Evolutionary conservation across 805 yeast species (phyloP).

Genomic region (Monosporozyma siamensis): DNA sequence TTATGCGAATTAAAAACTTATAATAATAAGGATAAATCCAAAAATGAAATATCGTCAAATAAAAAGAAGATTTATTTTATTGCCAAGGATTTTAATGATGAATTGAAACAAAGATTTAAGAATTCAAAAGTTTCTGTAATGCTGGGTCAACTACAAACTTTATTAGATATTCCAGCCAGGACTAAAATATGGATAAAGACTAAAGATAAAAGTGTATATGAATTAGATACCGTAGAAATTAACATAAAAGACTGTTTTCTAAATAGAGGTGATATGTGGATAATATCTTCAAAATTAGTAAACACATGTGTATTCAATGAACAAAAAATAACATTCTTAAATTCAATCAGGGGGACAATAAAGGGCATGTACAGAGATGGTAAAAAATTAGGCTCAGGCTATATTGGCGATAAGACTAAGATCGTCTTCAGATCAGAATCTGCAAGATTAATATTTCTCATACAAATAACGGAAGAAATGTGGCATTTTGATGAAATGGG

Average conservation of each 20-base stretch:
- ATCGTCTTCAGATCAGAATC: constrained; percentile 86
- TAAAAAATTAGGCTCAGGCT: constrained; percentile 61
- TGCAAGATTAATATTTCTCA: constrained; percentile 69
- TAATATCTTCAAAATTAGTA: constrained; percentile 50
- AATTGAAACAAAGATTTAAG: constrained; percentile 23
- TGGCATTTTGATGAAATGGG: constrained; percentile 98
- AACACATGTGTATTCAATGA: constrained; percentile 57
- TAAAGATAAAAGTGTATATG: constrained; percentile 39
- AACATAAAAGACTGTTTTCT: constrained; percentile 71
- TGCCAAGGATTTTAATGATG: constrained; percentile 32
- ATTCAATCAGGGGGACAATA: constrained; percentile 53
- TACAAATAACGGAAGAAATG: constrained; percentile 91
- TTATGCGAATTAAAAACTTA: constrained; percentile 58
- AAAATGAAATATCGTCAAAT: not conserved
- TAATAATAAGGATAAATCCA: constrained; percentile 14
- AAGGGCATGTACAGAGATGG: constrained; percentile 58
- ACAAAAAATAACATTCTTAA: constrained; percentile 55
- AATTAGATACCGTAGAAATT: constrained; percentile 75
- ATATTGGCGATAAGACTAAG: constrained; percentile 63
- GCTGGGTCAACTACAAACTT: constrained; percentile 49
- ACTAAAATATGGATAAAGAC: constrained; percentile 51
- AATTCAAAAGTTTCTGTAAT: constrained; percentile 43
- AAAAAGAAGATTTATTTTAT: constrained; percentile 36
- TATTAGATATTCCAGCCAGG: constrained; percentile 59
- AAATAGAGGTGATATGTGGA: constrained; percentile 92